Percentiles rank a stretch among this genome's conserved stretches.
These are phyloP conservation scores for Knoxdaviesia capensis DNA, from an alignment of 2,329 filamentous ascomycete genomes.

Conservation along the genomic window DNA sequence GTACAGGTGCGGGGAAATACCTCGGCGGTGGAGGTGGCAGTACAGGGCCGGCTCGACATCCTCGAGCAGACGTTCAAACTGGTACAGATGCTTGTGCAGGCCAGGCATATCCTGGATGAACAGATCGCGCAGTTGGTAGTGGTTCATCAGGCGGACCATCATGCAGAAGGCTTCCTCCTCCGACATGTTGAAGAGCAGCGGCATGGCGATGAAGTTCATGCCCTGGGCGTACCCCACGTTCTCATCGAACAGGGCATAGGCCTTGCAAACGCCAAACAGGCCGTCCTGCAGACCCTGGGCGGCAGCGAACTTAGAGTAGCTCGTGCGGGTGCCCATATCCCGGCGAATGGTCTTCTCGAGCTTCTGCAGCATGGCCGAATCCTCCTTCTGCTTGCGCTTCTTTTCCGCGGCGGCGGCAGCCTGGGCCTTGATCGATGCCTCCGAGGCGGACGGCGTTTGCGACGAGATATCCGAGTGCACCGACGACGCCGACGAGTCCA, in stretches of 20 bases:
- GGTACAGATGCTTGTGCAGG: conserved; percentile 78
- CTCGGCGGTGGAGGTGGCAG: conserved; percentile 74
- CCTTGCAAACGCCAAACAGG: conserved; percentile 89
- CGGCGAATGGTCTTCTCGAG: conserved; percentile 83
- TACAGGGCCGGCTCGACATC: conserved; percentile 87
- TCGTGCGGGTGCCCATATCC: conserved; percentile 80
- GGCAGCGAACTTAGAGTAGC: conserved; percentile 89
- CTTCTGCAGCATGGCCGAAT: conserved; percentile 51
- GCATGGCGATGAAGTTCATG: conserved; percentile 98
- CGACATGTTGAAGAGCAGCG: conserved; percentile 91
- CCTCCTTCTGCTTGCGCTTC: conserved; percentile 63
- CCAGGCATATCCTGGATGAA: conserved; percentile 95
- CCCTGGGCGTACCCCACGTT: conserved; percentile 92
- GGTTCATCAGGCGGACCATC: conserved; percentile 86
- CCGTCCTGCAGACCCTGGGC: conserved; percentile 83
- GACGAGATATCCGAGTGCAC: conserved; percentile 51
- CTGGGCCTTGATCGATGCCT: conserved; percentile 45
- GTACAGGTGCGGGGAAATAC: conserved; percentile 81
- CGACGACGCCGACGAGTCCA: conserved; percentile 66
- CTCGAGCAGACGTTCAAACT: conserved; percentile 86
- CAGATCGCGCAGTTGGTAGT: conserved; percentile 80
- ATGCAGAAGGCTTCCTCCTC: conserved; percentile 94
- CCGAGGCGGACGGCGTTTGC: conserved; percentile 23
- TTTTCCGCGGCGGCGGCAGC: conserved; percentile 43
- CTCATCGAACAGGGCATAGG: conserved; percentile 89